Conservation (phyloP, 805 yeast genomes). For the Metschnikowia anglica region DNA sequence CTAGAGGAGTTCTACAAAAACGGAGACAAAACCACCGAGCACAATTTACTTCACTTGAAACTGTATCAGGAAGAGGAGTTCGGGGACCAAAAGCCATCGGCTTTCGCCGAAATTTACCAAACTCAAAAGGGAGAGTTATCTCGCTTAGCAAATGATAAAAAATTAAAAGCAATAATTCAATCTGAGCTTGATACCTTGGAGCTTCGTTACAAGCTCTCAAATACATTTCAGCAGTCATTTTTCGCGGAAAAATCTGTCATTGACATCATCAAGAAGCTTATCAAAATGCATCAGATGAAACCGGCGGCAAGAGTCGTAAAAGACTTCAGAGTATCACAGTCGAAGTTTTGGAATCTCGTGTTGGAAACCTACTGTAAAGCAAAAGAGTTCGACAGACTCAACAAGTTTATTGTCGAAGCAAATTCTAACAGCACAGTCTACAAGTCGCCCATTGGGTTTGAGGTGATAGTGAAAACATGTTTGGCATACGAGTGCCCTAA, state of each 20-base stretch:
- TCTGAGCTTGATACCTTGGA: constrained; percentile 34
- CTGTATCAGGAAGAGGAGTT: constrained; percentile 19
- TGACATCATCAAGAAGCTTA: constrained; percentile 28
- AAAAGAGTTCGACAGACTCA: constrained; percentile 56
- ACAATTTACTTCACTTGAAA: constrained; percentile 21
- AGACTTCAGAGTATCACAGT: constrained; percentile 57
- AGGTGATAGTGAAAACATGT: constrained; percentile 58
- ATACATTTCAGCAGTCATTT: constrained; percentile 35
- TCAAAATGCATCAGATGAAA: constrained; percentile 46
- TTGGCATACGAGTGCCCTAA: constrained; percentile 50
- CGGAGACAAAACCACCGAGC: constrained; percentile 30
- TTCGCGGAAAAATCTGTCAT: constrained; percentile 27
- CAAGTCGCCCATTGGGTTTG: constrained; percentile 72
- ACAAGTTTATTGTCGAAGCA: constrained; percentile 28
- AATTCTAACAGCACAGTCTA: constrained; percentile 22
- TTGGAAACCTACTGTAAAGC: constrained; percentile 47
- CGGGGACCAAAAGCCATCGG: background rate
- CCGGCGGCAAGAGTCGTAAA: constrained; percentile 49
- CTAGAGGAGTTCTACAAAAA: constrained; percentile 32
- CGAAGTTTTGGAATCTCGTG: constrained; percentile 54
- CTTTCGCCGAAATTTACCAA: constrained; percentile 17
- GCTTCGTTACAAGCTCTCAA: constrained; percentile 31
- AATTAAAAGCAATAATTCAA: constrained; percentile 24
- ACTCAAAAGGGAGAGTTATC: constrained; percentile 27
- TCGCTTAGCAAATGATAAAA: constrained; percentile 17